A percentile compares a stretch with the other conserved stretches of the same genome.
Conservation (phyloP, 192 early-diverging fungal species). For the Backusella mclennaniae region DNA sequence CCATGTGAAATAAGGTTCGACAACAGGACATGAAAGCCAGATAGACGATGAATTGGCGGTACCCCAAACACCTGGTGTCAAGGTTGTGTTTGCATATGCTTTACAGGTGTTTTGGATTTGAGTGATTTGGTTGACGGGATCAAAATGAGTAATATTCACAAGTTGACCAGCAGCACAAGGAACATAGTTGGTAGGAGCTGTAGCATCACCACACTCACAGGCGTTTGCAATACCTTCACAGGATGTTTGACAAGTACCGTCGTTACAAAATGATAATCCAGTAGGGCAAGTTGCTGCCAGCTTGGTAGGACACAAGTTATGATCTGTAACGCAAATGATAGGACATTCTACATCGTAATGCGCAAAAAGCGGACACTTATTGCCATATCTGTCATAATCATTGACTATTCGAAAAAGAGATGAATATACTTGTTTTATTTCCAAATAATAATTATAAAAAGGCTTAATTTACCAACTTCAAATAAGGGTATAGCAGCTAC, state of each 20-base stretch:
- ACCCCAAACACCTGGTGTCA: constrained; percentile 16
- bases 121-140: constrained; percentile 44
- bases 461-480: background rate
- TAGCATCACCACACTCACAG: constrained; percentile 47
- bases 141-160: constrained; percentile 45
- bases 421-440: background rate
- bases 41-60: constrained; percentile 13
- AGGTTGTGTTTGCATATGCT: constrained; percentile 1
- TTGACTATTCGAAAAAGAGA: constrained; percentile 33
- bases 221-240: constrained; percentile 47
- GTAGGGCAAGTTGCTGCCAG: constrained; percentile 39
- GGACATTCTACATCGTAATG: constrained; percentile 50
- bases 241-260: constrained; percentile 49
- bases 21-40: constrained; percentile 53
- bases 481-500: constrained; percentile 18
- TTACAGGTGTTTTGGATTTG: constrained; percentile 34
- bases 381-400: constrained; percentile 46
- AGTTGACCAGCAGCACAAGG: constrained; percentile 49
- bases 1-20: constrained; percentile 45
- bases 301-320: constrained; percentile 45
- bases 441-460: background rate
- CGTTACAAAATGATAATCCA: constrained; percentile 49
- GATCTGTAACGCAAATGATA: constrained; percentile 48
- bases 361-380: constrained; percentile 50
- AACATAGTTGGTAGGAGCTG: constrained; percentile 34